Evolutionary conservation across 1,284 basidiomycete species (phyloP).

Genomic region (Trametes polyzona): DNA sequence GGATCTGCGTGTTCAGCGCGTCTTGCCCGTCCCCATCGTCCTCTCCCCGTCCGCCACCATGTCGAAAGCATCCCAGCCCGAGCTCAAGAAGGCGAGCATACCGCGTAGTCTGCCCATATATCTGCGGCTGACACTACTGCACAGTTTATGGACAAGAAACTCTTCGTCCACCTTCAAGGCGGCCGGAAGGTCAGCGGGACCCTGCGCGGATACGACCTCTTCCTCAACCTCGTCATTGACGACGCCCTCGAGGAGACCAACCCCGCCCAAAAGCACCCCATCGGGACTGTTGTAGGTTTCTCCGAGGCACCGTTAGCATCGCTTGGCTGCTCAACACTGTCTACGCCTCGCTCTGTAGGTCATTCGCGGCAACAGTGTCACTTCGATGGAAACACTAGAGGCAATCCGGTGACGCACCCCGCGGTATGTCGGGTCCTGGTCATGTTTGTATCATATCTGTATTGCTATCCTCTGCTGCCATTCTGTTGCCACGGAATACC

Average conservation of each 20-base stretch:
- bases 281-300: conserved; percentile 85
- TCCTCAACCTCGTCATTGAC: conserved; percentile 97
- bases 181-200: conserved; percentile 95
- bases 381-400: conserved; percentile 87
- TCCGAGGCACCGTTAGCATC: background rate
- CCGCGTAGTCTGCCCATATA: background rate
- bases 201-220: conserved; percentile 98
- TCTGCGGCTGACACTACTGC: too few species aligned
- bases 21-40: conserved; percentile 2
- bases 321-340: conserved; percentile 9
- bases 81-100: conserved; percentile 83
- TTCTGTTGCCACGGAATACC: conserved; percentile 1
- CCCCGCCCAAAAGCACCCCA: conserved; percentile 86
- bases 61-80: conserved; percentile 92
- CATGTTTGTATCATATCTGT: conserved; percentile 27
- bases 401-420: conserved; percentile 48
- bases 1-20: conserved; percentile 11
- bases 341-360: conserved; percentile 56
- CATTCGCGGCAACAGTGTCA: conserved; percentile 93
- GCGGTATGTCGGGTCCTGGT: conserved; percentile 24
- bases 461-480: conserved; percentile 20
- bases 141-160: conserved; percentile 98
- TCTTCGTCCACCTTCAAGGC: conserved; percentile 95
- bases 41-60: conserved; percentile 46
- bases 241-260: conserved; percentile 92